Evolutionary conservation across 2,329 filamentous ascomycete species (phyloP).

Genomic region (Colletotrichum acutatum): DNA sequence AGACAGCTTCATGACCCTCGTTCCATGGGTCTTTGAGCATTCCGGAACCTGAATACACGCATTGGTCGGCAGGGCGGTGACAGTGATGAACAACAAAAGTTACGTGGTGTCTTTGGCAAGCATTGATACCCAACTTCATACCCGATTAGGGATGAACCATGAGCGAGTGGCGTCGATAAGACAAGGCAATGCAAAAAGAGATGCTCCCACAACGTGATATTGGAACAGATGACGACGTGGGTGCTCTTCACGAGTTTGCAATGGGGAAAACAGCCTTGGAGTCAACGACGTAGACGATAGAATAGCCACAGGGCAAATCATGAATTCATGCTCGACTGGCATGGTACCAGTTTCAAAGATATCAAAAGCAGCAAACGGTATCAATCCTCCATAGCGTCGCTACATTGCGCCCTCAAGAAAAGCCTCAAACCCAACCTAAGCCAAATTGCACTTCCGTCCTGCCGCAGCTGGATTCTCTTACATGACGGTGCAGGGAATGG

Average conservation of each 20-base stretch:
- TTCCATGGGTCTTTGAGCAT: too few species aligned
- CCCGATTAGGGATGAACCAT: background rate
- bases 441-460: background rate
- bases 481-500: conserved; percentile 62
- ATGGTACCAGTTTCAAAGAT: background rate
- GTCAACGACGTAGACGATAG: background rate
- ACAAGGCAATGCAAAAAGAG: background rate
- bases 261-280: background rate
- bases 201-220: background rate
- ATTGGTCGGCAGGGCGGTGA: background rate
- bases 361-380: background rate
- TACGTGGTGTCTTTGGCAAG: background rate
- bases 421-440: background rate
- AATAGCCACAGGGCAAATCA: background rate
- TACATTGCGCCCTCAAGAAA: background rate
- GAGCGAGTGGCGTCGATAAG: background rate
- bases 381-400: background rate
- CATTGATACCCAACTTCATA: conserved; percentile 9
- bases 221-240: background rate
- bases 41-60: background rate
- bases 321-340: conserved; percentile 5
- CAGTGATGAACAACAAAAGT: background rate
- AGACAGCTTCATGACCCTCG: background rate
- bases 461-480: conserved; percentile 40
- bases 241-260: background rate